phyloP scores from a whole-genome alignment of 345 rosid species.

The Clausena lansium region DNA sequence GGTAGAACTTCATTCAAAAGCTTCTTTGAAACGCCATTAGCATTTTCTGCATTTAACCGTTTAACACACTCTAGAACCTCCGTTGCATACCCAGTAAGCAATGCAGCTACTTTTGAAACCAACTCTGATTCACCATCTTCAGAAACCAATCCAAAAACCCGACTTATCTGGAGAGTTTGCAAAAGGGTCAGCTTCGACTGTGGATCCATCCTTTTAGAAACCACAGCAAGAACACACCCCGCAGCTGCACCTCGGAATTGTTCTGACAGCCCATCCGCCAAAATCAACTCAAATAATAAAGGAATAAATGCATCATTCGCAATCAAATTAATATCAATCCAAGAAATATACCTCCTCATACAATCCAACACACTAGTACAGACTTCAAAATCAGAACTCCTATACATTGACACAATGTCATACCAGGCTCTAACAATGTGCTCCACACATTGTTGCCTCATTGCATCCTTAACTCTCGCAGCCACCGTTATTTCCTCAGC shows the following conservation, averaged over 20 bases:
- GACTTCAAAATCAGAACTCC: conserved; percentile 67
- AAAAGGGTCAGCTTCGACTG: conserved; percentile 66
- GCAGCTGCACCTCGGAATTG: conserved; percentile 84
- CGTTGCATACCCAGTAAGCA: conserved; percentile 79
- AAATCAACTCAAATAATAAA: conserved; percentile 68
- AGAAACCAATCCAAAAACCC: conserved; percentile 62
- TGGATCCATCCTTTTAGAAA: conserved; percentile 86
- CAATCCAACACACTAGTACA: conserved; percentile 69
- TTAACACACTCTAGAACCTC: conserved; percentile 87
- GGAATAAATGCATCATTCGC: conserved; percentile 74
- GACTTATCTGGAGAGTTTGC: conserved; percentile 61
- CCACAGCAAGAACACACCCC: conserved; percentile 79
- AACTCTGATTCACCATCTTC: conserved; percentile 66
- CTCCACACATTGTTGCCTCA: conserved; percentile 91
- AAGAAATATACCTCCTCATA: conserved; percentile 79
- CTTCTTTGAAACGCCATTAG: conserved; percentile 49
- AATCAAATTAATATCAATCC: conserved; percentile 90
- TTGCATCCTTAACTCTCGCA: conserved; percentile 82
- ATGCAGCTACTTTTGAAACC: conserved; percentile 52
- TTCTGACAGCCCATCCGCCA: conserved; percentile 59
- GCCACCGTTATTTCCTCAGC: conserved; percentile 66
- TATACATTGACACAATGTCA: conserved; percentile 60
- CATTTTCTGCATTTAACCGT: conserved; percentile 59
- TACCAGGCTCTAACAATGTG: conserved; percentile 91
- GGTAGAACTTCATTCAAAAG: conserved; percentile 89